Base-by-base conservation (phyloP, 1,284 basidiomycete species). In the Apiotrichum siamense region DNA sequence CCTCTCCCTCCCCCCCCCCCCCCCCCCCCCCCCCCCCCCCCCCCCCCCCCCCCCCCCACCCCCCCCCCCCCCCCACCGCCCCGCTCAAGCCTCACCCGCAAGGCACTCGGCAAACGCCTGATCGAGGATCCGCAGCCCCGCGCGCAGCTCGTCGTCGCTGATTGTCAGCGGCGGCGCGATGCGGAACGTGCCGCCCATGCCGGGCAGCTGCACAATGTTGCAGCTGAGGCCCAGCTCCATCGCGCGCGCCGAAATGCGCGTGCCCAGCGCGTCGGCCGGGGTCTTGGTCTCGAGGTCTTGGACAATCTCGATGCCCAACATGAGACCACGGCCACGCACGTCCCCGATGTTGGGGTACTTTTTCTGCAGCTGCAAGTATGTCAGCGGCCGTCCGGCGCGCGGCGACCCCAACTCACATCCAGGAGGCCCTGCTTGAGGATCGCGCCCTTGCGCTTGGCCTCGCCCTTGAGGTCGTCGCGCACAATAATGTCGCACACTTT, bases 241-340 rank as follows among this genome's bases (percentile, higher is more conserved):
- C 69, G 87, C 89, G 59, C 80, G 80, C 68, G 81, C 82, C 15
- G 63, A 55, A 44, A 65, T 54, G 18, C 48, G 50, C 27, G 70
- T 53, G 39, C 74, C 70, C 31, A 76, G 61, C 20, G 70, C 73
- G 7, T 78, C 74, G 1, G 63, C 63, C 0, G 66, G 60, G 9
- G 49, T 46, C 21, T 54, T 57, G 21, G 50, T 44, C 29, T 61
- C 51, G 10, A 40, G 49, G 25, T 52, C 54, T 13, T 82, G 81
- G 2, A 81, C 81, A 62, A 91, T 89, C 69, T 91, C 88, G 51
- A 90, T 79, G 6, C 80, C 87, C 49, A 86, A 78, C 86, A 90
- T 87, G 45, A 91, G 76, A 1, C 88, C 88, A 20, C 77, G 72
- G 1, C 88, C 88, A 29, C 88, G 83, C 36, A 90, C 79, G 64